Evolutionary conservation across 2,329 filamentous ascomycete species (phyloP).

Genomic region (Xylaria arbuscula): DNA sequence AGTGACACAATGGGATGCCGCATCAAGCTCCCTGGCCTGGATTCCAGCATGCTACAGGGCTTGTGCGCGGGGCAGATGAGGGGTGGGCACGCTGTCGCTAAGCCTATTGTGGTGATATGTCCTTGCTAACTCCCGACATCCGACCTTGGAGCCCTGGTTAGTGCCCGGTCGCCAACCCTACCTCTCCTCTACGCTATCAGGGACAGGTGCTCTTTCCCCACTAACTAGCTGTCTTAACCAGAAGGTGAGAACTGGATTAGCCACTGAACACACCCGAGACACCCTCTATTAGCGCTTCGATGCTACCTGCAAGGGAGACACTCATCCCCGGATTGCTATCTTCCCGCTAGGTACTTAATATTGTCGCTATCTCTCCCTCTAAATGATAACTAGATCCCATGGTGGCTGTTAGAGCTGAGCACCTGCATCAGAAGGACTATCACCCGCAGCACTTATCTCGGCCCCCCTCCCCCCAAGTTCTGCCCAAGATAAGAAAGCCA

Average conservation of each 20-base stretch:
- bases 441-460: conserved; percentile 1
- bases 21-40: conserved; percentile 26
- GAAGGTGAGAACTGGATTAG: conserved; percentile 24
- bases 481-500: conserved; percentile 6
- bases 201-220: conserved; percentile 1
- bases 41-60: conserved; percentile 25
- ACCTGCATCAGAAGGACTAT: neutral
- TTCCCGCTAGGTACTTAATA: conserved; percentile 7
- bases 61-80: conserved; percentile 25
- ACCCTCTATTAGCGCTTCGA: conserved; percentile 4
- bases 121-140: conserved; percentile 28
- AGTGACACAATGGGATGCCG: conserved; percentile 32
- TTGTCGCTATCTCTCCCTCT: conserved; percentile 12
- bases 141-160: conserved; percentile 5
- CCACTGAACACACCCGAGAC: neutral
- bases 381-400: neutral
- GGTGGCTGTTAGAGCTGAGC: neutral
- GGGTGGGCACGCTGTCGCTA: conserved; percentile 14
- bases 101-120: conserved; percentile 27
- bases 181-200: too few relatives aligned
- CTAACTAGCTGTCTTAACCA: conserved; percentile 18
- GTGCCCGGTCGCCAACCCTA: neutral
- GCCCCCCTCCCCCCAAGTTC: conserved; percentile 2
- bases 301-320: conserved; percentile 3
- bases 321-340: neutral